Evolutionary conservation across 2,329 filamentous ascomycete genomes (phyloP), one percentile per base, ranked within the genome.

Genomic region (Cladosporium sp.): DNA sequence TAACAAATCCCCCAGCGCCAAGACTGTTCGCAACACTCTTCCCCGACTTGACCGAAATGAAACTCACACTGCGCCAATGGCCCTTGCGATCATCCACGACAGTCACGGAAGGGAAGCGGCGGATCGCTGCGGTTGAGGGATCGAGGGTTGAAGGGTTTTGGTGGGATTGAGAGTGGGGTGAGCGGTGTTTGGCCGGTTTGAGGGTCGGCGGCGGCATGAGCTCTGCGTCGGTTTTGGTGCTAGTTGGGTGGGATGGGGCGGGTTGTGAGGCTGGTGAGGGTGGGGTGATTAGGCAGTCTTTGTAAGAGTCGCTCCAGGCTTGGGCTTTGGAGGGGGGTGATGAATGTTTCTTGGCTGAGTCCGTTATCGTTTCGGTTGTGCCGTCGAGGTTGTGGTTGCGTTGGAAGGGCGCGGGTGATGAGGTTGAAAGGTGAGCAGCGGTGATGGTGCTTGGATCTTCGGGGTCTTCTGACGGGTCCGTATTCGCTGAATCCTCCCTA

Each of bases 41-140:
- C 11, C 32, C 19, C 15, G 39, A 43, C 32, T 45, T 29, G 7
- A 58, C 58, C 9, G 60, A 62, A 19, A 65, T 57, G 38, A 65
- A 48, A 15, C 58, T 61, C 15, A 66, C 53, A 47, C 59, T 61
- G 1, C 61, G 52, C 53, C 52, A 58, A 39, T 65, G 57, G 7
- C 64, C 62, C 40, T 63, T 61, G 12, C 61, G 55, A 43, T 67
- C 64, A 45, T 67, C 64, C 7, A 65, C 49, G 2, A 66, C 62
- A 2, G 63, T 66, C 8, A 63, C 63, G 13, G 61, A 66, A 11
- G 62, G 63, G 40, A 59, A 67, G 2, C 56, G 58, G 2, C 47
- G 40, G 13, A 50, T 30, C 17, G 47, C 24, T 12, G 47, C 38
- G 22, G 24, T 30, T 4, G 32, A 11, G 17, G 37, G 38, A 2